phyloP scores from a whole-genome alignment of 768 basidiomycete genomes.

The Suillus cothurnatus region DNA sequence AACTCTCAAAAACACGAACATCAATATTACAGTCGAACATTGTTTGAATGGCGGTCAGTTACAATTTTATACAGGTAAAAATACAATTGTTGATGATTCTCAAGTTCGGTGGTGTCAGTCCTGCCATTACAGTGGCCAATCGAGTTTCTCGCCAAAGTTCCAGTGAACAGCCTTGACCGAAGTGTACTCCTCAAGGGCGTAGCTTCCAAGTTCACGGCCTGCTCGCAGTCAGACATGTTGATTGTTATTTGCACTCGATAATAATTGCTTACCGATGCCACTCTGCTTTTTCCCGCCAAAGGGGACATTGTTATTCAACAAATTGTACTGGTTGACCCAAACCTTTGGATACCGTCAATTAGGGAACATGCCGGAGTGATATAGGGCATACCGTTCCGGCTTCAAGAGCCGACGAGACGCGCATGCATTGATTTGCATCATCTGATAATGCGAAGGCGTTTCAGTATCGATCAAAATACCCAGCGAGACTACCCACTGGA shows the following conservation, averaged over 20 bases:
- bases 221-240: constrained; percentile 14
- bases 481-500: constrained; percentile 56
- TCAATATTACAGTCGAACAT: not conserved
- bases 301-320: constrained; percentile 85
- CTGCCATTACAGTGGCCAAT: constrained; percentile 65
- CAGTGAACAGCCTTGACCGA: constrained; percentile 83
- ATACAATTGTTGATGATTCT: not conserved
- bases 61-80: not conserved
- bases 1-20: not conserved
- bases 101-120: not conserved
- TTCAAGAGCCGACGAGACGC: constrained; percentile 82
- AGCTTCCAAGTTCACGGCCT: constrained; percentile 88
- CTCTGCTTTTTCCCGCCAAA: constrained; percentile 97
- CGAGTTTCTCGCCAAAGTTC: constrained; percentile 82
- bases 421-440: constrained; percentile 88
- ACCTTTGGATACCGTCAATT: constrained; percentile 47
- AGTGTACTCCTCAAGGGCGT: constrained; percentile 84
- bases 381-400: constrained; percentile 74
- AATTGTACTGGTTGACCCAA: constrained; percentile 91
- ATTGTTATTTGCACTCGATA: constrained; percentile 2
- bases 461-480: not conserved
- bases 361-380: not conserved
- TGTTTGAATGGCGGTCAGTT: not conserved
- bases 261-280: constrained; percentile 64
- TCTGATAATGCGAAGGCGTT: constrained; percentile 36